A percentile compares a stretch with the other conserved stretches of the same genome.
Conservation (phyloP, 2,329 filamentous ascomycete genomes). For the Aspergillus texensis region DNA sequence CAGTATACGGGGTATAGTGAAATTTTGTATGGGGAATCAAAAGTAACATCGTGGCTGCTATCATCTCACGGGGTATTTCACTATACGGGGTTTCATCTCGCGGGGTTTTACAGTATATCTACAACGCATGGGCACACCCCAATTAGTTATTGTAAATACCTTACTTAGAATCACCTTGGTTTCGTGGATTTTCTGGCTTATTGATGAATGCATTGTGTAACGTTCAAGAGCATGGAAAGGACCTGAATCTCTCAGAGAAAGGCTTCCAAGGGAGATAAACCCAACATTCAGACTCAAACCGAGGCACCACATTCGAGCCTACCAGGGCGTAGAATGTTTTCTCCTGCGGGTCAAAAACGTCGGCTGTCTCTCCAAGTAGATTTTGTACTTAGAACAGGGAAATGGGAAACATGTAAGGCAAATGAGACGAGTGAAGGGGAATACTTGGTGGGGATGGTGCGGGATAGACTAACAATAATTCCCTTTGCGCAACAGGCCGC, state of each 20-base stretch:
- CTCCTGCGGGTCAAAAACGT: slow-evolving; percentile 23
- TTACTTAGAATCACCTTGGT: not conserved
- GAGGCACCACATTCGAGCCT: slow-evolving; percentile 30
- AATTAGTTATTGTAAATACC: not conserved
- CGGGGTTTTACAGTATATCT: no score
- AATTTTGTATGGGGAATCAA: no score
- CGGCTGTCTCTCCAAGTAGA: slow-evolving; percentile 24
- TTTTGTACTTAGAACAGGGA: slow-evolving; percentile 20
- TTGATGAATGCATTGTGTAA: not conserved
- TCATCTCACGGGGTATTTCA: no score
- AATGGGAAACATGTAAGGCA: not conserved
- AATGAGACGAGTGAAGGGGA: not conserved
- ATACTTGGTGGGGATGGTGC: not conserved
- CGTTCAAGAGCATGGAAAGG: slow-evolving; percentile 8
- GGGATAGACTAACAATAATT: not conserved
- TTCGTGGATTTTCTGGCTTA: not conserved
- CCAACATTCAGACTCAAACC: slow-evolving; percentile 30
- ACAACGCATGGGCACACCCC: not conserved
- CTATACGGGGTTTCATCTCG: no score
- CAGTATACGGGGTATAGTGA: no score
- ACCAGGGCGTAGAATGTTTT: slow-evolving; percentile 25
- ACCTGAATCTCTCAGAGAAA: slow-evolving; percentile 23
- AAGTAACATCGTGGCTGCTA: no score
- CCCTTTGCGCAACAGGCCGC: not conserved
- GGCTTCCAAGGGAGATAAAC: slow-evolving; percentile 25